Conservation (phyloP, 148 eudicot species). For the Vaccinium vitisidaea region DNA sequence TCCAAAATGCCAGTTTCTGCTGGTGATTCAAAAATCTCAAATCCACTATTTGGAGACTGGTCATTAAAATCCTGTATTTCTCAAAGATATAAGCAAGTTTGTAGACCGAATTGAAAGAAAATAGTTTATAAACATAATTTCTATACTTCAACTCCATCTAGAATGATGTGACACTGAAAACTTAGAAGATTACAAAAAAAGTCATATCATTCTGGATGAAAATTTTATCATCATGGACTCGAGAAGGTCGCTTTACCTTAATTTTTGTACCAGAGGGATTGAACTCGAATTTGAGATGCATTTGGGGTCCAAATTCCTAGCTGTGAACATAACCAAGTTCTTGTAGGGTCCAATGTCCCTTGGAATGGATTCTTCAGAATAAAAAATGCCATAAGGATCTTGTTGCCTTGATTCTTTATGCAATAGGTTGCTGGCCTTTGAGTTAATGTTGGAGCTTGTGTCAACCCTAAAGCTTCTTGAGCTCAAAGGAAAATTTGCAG, state of each 20-base stretch:
- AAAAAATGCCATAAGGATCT: slow-evolving; percentile 80
- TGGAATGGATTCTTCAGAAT: slow-evolving; percentile 58
- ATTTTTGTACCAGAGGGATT: slow-evolving; percentile 59
- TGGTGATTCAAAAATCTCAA: slow-evolving; percentile 63
- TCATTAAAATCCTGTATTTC: slow-evolving; percentile 50
- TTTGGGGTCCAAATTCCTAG: slow-evolving; percentile 74
- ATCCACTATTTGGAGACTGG: slow-evolving; percentile 77
- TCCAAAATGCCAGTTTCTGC: slow-evolving; percentile 94
- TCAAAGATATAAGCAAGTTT: not conserved
- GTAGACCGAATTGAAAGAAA: not conserved
- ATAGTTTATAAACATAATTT: not conserved
- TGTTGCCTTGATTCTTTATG: slow-evolving; percentile 74
- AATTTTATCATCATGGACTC: not conserved
- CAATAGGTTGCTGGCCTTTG: slow-evolving; percentile 49
- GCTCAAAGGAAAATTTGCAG: slow-evolving; percentile 51
- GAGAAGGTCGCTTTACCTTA: slow-evolving; percentile 43
- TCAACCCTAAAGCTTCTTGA: slow-evolving; percentile 50
- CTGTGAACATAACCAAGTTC: slow-evolving; percentile 73
- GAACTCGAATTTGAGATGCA: slow-evolving; percentile 70
- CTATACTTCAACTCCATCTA: not conserved
- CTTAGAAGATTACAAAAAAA: not conserved
- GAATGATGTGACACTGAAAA: not conserved
- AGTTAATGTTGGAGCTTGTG: slow-evolving; percentile 34
- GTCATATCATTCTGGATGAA: no score
- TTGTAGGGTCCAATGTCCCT: slow-evolving; percentile 96